phyloP scores from a whole-genome alignment of 2,329 filamentous ascomycete genomes.

The Penicillium sp. region DNA sequence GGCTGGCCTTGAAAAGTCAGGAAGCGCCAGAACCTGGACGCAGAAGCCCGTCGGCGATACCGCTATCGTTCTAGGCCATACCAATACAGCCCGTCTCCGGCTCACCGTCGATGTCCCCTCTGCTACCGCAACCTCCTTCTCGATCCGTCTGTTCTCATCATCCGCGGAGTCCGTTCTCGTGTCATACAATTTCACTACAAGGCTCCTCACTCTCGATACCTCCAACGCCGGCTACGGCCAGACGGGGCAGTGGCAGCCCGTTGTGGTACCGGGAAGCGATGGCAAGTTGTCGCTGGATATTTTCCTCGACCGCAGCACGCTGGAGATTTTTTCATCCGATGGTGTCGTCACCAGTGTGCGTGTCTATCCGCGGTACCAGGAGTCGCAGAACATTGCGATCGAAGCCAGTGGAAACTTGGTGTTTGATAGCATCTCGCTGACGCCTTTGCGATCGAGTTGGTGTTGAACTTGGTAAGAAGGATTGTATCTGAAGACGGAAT shows the following conservation, averaged over 20 bases:
- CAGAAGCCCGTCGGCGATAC: not conserved
- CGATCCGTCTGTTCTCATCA: not conserved
- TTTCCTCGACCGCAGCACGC: not conserved
- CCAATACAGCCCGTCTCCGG: not conserved
- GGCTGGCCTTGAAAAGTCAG: not conserved
- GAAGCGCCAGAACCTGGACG: not conserved
- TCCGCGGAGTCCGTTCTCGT: not conserved
- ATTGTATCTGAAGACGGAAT: too few relatives aligned
- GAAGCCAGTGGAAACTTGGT: not conserved
- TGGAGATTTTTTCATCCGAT: not conserved
- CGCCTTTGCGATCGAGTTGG: not conserved
- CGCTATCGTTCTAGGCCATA: not conserved
- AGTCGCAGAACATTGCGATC: not conserved
- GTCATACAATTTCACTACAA: not conserved
- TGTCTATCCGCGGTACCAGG: not conserved
- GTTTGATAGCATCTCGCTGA: not conserved
- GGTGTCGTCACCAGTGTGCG: not conserved
- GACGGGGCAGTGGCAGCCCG: not conserved
- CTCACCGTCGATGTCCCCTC: not conserved
- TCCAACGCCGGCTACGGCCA: not conserved
- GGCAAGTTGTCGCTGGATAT: not conserved
- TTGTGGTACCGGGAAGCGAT: not conserved
- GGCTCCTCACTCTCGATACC: not conserved
- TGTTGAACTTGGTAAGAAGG: not conserved
- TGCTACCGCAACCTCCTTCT: not conserved